phyloP scores from a whole-genome alignment of 2,329 filamentous ascomycete species.

The Rugonectria rugulosa region DNA sequence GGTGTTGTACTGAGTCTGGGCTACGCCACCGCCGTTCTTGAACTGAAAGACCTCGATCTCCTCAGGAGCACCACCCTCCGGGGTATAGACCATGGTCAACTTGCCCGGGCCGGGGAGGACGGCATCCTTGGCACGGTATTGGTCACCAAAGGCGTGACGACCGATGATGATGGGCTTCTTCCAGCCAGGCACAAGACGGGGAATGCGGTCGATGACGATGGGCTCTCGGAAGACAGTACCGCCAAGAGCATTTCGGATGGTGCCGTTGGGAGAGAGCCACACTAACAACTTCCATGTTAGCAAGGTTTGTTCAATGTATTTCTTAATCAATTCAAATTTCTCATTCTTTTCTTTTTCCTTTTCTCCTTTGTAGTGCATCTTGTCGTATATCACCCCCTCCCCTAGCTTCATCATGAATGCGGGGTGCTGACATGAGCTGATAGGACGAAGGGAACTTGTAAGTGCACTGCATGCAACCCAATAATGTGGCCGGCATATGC shows the following conservation, averaged over 20 bases:
- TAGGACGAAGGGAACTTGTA: conserved; percentile 10
- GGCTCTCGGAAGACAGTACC: conserved; percentile 99
- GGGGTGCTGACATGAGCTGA: conserved; percentile 19
- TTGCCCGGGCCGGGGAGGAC: conserved; percentile 86
- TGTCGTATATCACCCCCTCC: not conserved
- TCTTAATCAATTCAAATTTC: not conserved
- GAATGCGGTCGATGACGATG: conserved; percentile 93
- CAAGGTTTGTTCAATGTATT: conserved; percentile 23
- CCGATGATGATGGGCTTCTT: conserved; percentile 99
- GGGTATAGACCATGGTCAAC: conserved; percentile 94
- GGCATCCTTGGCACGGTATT: conserved; percentile 95
- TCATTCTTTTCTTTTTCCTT: conserved; percentile 7
- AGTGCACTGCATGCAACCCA: conserved; percentile 29
- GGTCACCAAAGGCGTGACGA: conserved; percentile 97
- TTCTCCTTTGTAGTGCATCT: conserved; percentile 1
- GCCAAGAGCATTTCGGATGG: conserved; percentile 76
- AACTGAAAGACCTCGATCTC: conserved; percentile 92
- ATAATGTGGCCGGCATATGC: conserved; percentile 6
- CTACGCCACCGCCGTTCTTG: conserved; percentile 83
- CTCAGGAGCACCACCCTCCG: conserved; percentile 80
- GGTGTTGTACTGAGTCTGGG: conserved; percentile 98
- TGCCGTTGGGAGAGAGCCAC: conserved; percentile 99
- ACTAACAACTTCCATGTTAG: conserved; percentile 59
- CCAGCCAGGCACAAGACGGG: conserved; percentile 94
- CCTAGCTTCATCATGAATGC: conserved; percentile 30